phyloP scores from a whole-genome alignment of 108 stramenopile genomes.

The Cyclotella atomus region DNA sequence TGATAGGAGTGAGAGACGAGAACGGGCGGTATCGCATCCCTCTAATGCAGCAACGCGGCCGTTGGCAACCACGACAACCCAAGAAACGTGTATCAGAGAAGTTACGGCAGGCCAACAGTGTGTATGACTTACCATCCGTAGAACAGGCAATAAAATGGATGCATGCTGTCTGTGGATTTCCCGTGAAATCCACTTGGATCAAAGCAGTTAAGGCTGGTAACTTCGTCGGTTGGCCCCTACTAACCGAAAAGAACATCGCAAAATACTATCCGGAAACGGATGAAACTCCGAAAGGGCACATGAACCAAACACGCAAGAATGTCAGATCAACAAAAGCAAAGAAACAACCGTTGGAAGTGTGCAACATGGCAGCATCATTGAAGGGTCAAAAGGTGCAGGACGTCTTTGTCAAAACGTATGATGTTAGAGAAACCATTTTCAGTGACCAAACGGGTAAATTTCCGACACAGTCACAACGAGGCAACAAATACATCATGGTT shows the following conservation, averaged over 20 bases:
- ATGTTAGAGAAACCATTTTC: not conserved
- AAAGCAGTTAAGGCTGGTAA: conserved; percentile 4
- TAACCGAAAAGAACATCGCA: not conserved
- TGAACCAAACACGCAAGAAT: conserved; percentile 3
- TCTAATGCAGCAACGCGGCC: not conserved
- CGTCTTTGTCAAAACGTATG: not conserved
- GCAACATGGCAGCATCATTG: not conserved
- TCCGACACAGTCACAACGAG: not conserved
- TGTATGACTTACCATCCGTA: not conserved
- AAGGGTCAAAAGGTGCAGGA: not conserved
- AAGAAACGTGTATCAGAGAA: not conserved
- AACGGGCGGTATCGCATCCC: not conserved
- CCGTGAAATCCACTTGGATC: conserved; percentile 5
- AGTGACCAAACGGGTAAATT: not conserved
- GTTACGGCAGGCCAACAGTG: conserved; percentile 3
- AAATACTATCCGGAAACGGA: conserved; percentile 13
- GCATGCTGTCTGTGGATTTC: conserved; percentile 2
- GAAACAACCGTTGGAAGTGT: not conserved
- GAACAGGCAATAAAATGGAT: not conserved
- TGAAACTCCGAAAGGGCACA: not conserved
- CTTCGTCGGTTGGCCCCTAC: conserved; percentile 8
- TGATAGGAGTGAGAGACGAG: not conserved
- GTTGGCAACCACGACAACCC: not conserved
- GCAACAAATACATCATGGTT: not conserved
- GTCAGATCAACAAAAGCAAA: not conserved